Evolutionary conservation across 2,329 filamentous ascomycete genomes (phyloP), one percentile per base, ranked within the genome.

Genomic region (Paramyrothecium sp.): DNA sequence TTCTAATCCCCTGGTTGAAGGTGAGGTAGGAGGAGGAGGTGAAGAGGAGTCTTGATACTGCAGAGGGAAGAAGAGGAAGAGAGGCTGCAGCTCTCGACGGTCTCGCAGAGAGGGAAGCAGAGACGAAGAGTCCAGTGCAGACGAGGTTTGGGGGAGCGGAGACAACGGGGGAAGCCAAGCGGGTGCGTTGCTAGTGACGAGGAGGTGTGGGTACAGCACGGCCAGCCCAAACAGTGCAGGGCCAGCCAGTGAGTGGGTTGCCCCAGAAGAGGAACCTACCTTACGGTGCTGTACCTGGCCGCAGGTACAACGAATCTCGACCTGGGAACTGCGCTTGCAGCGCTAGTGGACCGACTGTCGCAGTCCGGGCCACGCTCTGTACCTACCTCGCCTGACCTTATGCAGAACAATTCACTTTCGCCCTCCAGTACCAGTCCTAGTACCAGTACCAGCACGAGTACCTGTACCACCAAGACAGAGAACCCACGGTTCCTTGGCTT

Each of bases 161-260:
- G 67, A 68, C 64, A 64, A 65, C 69, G 65, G 66, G n/a, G n/a
- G n/a, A n/a, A 63, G 66, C 66, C 69, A 64, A 62, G 65, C 63
- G 63, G 33, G 33, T 38, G 33, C 33, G 33, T 38, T 38, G 33
- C 33, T 38, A 38, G 33, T 16, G 33, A 38, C 16, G 33, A 16
- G 33, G 33, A 38, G 33, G 33, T 38, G 33, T 38, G 33, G 33
- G 33, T 38, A 38, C 33, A 38, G 33, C 33, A 38, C 33, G 33
- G 33, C 10, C 33, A 38, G 16, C 33, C 33, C 33, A 38, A 38
- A 38, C 33, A 38, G 33, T 38, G 33, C 33, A 38, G 33, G 33
- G n/a, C n/a, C n/a, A n/a, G 33, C 33, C 33, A 38, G 33, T 10
- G 33, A 16, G 33, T 10, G 33, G 33, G 10, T 16, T 10, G 33